Conservation (phyloP, 495 filamentous ascomycete genomes). For the Podospora pseudocomata region DNA sequence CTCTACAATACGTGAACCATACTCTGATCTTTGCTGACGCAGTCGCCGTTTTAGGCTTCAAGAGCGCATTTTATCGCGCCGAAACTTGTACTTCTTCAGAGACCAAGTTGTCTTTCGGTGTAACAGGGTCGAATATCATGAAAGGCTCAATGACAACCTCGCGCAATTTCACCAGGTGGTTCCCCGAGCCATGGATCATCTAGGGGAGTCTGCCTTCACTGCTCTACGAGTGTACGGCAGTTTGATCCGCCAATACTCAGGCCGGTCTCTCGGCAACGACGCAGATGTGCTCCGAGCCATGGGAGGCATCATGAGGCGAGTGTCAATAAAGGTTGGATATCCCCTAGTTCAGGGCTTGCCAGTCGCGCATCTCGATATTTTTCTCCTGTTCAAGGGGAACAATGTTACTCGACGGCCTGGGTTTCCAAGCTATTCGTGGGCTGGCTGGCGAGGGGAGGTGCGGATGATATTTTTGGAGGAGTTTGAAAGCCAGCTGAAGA, state of each 20-base stretch:
- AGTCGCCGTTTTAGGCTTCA: neutral
- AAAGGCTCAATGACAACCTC: neutral
- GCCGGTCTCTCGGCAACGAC: neutral
- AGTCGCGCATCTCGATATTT: neutral
- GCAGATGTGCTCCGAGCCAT: neutral
- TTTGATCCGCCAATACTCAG: neutral
- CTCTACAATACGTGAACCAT: too few relatives aligned
- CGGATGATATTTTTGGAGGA: neutral
- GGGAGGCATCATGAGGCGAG: neutral
- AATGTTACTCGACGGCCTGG: neutral
- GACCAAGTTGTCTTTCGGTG: neutral
- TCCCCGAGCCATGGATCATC: neutral
- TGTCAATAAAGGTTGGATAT: neutral
- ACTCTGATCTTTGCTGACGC: neutral
- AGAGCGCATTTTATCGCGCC: neutral
- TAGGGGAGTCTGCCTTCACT: neutral
- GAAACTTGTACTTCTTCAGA: neutral
- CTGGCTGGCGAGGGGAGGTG: neutral
- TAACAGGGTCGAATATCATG: neutral
- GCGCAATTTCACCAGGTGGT: too few relatives aligned
- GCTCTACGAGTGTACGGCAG: neutral
- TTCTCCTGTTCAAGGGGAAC: neutral
- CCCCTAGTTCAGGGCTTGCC: neutral
- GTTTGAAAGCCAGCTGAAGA: neutral
- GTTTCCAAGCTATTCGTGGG: slow-evolving; percentile 4